A percentile compares a stretch with the other conserved stretches of the same genome.
Conservation (phyloP, 1,284 basidiomycete species). For the Rhizopogon parksii region DNA sequence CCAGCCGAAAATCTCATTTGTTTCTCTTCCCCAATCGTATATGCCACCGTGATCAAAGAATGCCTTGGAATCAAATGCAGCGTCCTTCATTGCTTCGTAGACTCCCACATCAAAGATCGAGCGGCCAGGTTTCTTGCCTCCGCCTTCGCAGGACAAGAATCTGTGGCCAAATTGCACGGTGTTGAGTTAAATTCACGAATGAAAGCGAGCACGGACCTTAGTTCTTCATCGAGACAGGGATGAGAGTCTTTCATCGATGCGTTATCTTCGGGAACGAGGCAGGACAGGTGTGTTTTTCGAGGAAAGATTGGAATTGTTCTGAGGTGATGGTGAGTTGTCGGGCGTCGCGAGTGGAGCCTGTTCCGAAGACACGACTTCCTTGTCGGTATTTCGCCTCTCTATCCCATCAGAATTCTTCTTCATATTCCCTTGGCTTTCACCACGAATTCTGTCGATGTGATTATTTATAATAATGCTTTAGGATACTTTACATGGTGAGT, state of each 20-base stretch:
- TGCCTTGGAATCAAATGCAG: slow-evolving; percentile 29
- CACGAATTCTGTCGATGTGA: too few relatives aligned
- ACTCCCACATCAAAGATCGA: slow-evolving; percentile 33
- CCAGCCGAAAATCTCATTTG: slow-evolving; percentile 13
- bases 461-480: too few relatives aligned
- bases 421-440: too few relatives aligned
- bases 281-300: slow-evolving; percentile 25
- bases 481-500: too few relatives aligned
- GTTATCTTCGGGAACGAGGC: slow-evolving; percentile 34
- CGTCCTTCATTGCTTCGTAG: slow-evolving; percentile 27
- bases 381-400: slow-evolving; percentile 13
- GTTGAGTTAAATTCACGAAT: background rate
- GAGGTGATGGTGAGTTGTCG: slow-evolving; percentile 28
- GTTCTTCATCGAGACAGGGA: slow-evolving; percentile 31
- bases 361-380: slow-evolving; percentile 12
- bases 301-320: slow-evolving; percentile 31
- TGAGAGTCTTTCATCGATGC: slow-evolving; percentile 34
- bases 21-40: slow-evolving; percentile 27
- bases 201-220: slow-evolving; percentile 21
- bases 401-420: too few relatives aligned
- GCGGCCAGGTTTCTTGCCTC: slow-evolving; percentile 27
- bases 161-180: slow-evolving; percentile 13
- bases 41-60: slow-evolving; percentile 32
- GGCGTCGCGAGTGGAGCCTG: slow-evolving; percentile 31
- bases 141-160: slow-evolving; percentile 28